Base-by-base conservation (phyloP, 371 early-diverging fungal genomes). In the Lichtheimia ramosa region DNA sequence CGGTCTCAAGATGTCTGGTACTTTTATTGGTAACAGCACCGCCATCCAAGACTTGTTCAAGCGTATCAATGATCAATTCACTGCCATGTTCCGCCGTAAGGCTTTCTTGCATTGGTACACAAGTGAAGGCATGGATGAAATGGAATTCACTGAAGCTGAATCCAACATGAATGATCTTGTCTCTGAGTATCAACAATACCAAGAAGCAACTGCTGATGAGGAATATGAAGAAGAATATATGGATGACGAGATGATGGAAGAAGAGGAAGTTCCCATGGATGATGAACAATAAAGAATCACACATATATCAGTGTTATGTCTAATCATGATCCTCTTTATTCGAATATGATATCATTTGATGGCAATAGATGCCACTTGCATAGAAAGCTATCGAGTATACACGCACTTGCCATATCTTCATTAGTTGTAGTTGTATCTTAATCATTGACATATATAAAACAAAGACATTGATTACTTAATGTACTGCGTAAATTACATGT, bases 1-100 rank as follows among this genome's bases (percentile, higher is more conserved):
- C 59, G 97, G 95, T 48, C 86, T 96, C 64, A 92, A 94, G 74
- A 96, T 97, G 96, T 90, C 93, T 39, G 93, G 91, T 62, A 98
- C 99, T 42, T 98, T 98, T 77, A 92, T 98, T 73, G 99, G 96
- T 57, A 98, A 98, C 88, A 92, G 92, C 57, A 98, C 99, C 40
- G 92, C 96, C 54, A 97, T 98, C 76, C 97, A 97, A 74, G 96
- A 96, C 76, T 81, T 97, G 61, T 98, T 98, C 87, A 95, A 95
- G 83, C 92, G 99, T 74, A 90, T 98, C 69, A 89, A 88, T 52
- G 94, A 93, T 51, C 97, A 98, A 74, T 95, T 93, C 83, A 86
- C 89, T 48, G 83, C 86, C 63, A 94, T 95, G 96, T 95, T 93
- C 84, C 83, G 85, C 56, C 86, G 92, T 68, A 95, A 94, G 83